Evolutionary conservation across 139 green algal genomes (phyloP).

Genomic region (Chlamydomonas sp.): DNA sequence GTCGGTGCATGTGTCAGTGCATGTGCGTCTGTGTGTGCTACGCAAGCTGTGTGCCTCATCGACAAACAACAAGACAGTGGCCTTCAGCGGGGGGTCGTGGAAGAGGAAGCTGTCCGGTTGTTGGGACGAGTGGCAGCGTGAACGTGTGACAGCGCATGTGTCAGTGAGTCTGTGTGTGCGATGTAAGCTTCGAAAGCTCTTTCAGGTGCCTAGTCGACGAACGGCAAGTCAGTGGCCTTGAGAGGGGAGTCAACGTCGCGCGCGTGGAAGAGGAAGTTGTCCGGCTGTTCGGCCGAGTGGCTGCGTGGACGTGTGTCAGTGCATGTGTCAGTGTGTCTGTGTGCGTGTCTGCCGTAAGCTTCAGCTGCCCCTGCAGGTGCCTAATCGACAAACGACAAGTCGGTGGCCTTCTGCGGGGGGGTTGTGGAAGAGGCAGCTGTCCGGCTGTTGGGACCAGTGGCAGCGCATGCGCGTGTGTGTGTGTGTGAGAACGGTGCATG

Average conservation of each 20-base stretch:
- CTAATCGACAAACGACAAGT: too few species aligned
- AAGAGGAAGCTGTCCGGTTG: constrained; percentile 88
- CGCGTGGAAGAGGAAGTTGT: constrained; percentile 87
- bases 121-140: too few species aligned
- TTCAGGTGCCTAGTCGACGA: constrained; percentile 74
- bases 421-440: constrained; percentile 86
- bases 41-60: too few species aligned
- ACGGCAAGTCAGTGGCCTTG: constrained; percentile 82
- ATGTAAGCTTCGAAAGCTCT: constrained; percentile 58
- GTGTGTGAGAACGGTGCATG: too few species aligned
- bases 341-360: too few species aligned
- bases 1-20: too few species aligned
- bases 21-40: too few species aligned
- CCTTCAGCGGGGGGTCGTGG: constrained; percentile 66
- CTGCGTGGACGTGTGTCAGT: too few species aligned
- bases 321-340: too few species aligned
- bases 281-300: constrained; percentile 62
- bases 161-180: constrained; percentile 69
- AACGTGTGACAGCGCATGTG: too few species aligned
- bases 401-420: constrained; percentile 69
- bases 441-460: too few species aligned
- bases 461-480: too few species aligned
- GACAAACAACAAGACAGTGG: constrained; percentile 70
- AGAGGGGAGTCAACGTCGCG: constrained; percentile 56
- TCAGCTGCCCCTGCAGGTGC: constrained; percentile 44